phyloP scores from a whole-genome alignment of 371 early-diverging fungal genomes.

The Saksenaea vasiformis region DNA sequence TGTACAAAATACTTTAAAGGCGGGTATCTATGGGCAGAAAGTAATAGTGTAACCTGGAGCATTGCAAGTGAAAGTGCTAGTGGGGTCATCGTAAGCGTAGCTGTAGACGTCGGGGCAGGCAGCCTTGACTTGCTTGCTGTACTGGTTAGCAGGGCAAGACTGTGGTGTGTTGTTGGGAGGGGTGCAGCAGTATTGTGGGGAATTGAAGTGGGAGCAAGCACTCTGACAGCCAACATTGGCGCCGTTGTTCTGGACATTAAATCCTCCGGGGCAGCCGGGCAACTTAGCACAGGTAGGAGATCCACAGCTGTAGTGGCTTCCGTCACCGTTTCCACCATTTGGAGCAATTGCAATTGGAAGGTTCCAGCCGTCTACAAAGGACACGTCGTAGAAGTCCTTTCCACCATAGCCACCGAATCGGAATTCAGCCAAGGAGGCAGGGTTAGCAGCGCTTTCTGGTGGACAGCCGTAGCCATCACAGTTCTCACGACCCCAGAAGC shows the following conservation, averaged over 20 bases:
- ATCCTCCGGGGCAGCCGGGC: constrained; percentile 31
- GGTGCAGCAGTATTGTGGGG: constrained; percentile 32
- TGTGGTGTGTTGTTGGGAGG: constrained; percentile 29
- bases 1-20: neutral
- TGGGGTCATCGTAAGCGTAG: constrained; percentile 19
- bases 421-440: constrained; percentile 47
- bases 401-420: constrained; percentile 24
- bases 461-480: constrained; percentile 25
- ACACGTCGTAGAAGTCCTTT: constrained; percentile 44
- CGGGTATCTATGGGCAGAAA: constrained; percentile 16
- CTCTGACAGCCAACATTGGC: constrained; percentile 38
- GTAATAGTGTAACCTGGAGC: constrained; percentile 16
- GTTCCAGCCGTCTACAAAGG: constrained; percentile 52
- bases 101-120: constrained; percentile 48
- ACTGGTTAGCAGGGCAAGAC: constrained; percentile 25
- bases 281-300: constrained; percentile 28
- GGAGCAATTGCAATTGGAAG: constrained; percentile 35
- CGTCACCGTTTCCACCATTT: constrained; percentile 6
- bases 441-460: constrained; percentile 29
- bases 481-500: constrained; percentile 35
- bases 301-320: constrained; percentile 38
- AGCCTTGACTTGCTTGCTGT: constrained; percentile 23
- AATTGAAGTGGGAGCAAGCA: constrained; percentile 30
- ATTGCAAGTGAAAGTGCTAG: constrained; percentile 17
- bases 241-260: constrained; percentile 31